Conservation (phyloP, 2,329 filamentous ascomycete genomes). For the Calonectria henricotiae region DNA sequence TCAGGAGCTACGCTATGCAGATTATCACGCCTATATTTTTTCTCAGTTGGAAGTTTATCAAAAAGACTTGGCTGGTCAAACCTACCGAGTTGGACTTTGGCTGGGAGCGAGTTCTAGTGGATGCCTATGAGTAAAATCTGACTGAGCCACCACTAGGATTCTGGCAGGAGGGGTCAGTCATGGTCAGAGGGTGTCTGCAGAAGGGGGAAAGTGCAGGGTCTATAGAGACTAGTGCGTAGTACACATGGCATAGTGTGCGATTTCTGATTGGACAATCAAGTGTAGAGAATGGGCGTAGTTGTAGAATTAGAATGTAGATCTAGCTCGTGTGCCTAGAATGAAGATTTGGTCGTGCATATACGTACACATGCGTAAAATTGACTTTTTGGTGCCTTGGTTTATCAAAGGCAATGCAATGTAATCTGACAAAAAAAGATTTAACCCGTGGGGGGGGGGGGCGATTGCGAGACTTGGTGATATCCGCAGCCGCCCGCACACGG, state of each 20-base stretch:
- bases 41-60: constrained; percentile 35
- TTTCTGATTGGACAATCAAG: not conserved
- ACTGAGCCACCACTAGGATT: constrained; percentile 66
- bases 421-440: not conserved
- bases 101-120: constrained; percentile 38
- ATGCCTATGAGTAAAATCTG: constrained; percentile 58
- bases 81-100: constrained; percentile 33
- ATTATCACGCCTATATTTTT: constrained; percentile 34
- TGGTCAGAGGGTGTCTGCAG: constrained; percentile 7
- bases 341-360: not conserved
- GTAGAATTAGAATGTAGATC: not conserved
- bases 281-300: not conserved
- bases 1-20: constrained; percentile 70
- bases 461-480: not conserved
- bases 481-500: not conserved
- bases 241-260: not conserved
- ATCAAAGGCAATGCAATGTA: too few relatives aligned
- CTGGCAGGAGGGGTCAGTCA: constrained; percentile 66
- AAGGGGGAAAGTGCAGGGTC: not conserved
- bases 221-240: constrained; percentile 8
- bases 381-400: not conserved
- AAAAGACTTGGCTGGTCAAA: constrained; percentile 34
- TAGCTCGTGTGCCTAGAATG: not conserved
- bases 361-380: not conserved
- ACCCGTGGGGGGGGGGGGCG: not conserved